Conservation (phyloP, 495 filamentous ascomycete species). For the Mytilinidion resinicola region DNA sequence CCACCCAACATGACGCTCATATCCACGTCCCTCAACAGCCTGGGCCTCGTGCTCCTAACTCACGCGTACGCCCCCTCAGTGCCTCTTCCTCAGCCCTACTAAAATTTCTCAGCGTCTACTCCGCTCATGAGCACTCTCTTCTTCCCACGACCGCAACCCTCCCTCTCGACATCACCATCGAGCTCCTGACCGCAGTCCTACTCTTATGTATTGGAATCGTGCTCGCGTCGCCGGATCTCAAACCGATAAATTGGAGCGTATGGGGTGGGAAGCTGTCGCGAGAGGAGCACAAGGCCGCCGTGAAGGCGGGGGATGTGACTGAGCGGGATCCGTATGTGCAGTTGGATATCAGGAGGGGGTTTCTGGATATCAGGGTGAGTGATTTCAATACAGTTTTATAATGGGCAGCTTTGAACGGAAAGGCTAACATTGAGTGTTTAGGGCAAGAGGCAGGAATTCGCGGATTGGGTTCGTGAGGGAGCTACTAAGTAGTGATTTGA, state of each 20-base stretch:
- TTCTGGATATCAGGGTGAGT: constrained; percentile 40
- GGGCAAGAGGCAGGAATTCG: constrained; percentile 38
- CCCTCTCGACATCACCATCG: constrained; percentile 39
- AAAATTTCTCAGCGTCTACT: constrained; percentile 36
- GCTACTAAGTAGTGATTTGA: constrained; percentile 2
- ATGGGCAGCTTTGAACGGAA: not conserved
- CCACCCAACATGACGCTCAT: constrained; percentile 29
- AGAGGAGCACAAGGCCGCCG: constrained; percentile 19
- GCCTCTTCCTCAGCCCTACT: not conserved
- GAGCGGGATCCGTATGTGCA: constrained; percentile 36
- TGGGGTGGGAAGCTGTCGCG: constrained; percentile 38
- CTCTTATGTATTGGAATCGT: constrained; percentile 39
- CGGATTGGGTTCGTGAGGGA: constrained; percentile 34
- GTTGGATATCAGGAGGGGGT: constrained; percentile 38
- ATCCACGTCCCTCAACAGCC: constrained; percentile 28
- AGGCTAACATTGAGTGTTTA: constrained; percentile 9
- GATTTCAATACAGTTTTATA: not conserved
- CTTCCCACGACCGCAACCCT: constrained; percentile 28
- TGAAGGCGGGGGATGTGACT: constrained; percentile 25
- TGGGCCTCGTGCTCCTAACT: constrained; percentile 38
- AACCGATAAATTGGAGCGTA: constrained; percentile 38
- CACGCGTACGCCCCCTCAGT: constrained; percentile 38
- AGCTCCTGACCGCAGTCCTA: constrained; percentile 37
- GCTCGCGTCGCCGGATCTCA: constrained; percentile 29
- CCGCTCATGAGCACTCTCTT: constrained; percentile 40